Percentiles rank a stretch among this genome's conserved stretches.
Evolutionary conservation across 345 rosid genomes (phyloP).

Genomic region (Corymbia maculata): DNA sequence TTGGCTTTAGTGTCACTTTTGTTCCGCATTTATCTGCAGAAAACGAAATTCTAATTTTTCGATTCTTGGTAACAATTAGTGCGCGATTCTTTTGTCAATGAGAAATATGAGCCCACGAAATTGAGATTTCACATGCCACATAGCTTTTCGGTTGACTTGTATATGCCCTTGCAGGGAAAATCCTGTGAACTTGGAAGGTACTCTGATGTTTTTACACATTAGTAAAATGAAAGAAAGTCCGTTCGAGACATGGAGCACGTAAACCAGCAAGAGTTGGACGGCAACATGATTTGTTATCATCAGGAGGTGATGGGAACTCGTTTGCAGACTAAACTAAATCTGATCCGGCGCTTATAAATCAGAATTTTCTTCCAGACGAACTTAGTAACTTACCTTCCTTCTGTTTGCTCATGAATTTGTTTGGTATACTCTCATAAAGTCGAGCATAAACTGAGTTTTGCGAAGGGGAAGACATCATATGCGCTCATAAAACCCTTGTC

Average conservation of each 20-base stretch:
- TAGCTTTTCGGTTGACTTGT: not conserved
- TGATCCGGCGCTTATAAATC: not conserved
- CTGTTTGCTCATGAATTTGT: not conserved
- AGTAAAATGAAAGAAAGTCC: not conserved
- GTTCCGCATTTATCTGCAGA: not conserved
- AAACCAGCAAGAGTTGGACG: not conserved
- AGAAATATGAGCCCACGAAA: rapidly evolving
- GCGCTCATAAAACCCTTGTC: not conserved
- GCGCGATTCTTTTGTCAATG: not conserved
- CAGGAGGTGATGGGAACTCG: not conserved
- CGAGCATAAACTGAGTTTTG: not conserved
- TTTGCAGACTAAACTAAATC: not conserved
- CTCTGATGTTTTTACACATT: not conserved
- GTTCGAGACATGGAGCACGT: not conserved
- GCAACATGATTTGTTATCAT: not conserved
- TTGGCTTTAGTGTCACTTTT: not conserved
- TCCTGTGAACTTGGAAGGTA: not conserved
- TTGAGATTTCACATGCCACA: not conserved
- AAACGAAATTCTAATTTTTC: not conserved
- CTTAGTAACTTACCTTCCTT: not conserved
- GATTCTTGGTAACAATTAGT: not conserved
- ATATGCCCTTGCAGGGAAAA: not conserved
- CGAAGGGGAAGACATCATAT: not conserved
- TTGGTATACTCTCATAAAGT: not conserved
- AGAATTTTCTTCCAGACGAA: not conserved